Evolutionary conservation across 768 basidiomycete species (phyloP).

Genomic region (Hygrocybe punicea): DNA sequence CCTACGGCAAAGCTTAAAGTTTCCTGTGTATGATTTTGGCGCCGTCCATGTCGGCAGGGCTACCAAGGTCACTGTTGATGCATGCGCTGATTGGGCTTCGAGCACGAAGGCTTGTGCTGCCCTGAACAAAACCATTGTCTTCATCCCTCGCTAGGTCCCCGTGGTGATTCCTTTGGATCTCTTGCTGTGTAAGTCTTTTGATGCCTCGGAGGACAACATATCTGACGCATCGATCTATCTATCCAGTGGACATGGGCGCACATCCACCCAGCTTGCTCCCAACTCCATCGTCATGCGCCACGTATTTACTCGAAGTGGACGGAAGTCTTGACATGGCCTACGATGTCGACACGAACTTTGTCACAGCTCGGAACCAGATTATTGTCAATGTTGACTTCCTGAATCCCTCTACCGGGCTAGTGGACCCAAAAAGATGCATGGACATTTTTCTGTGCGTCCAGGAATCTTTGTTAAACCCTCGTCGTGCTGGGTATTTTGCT

Average conservation of each 20-base stretch:
- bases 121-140: slow-evolving; percentile 81
- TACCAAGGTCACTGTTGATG: slow-evolving; percentile 84
- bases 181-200: slow-evolving; percentile 65
- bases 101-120: slow-evolving; percentile 73
- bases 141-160: slow-evolving; percentile 89
- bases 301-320: slow-evolving; percentile 92
- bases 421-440: slow-evolving; percentile 91
- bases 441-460: slow-evolving; percentile 92
- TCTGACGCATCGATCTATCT: not conserved
- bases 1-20: slow-evolving; percentile 64
- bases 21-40: slow-evolving; percentile 89
- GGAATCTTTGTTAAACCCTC: slow-evolving; percentile 72
- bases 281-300: slow-evolving; percentile 73
- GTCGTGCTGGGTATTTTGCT: slow-evolving; percentile 86
- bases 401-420: slow-evolving; percentile 56
- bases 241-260: slow-evolving; percentile 81
- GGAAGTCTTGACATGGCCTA: slow-evolving; percentile 90
- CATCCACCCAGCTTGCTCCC: slow-evolving; percentile 63
- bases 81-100: slow-evolving; percentile 71
- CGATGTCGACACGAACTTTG: slow-evolving; percentile 77
- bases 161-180: slow-evolving; percentile 86
- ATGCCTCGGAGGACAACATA: not conserved
- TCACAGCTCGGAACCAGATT: slow-evolving; percentile 91
- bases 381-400: slow-evolving; percentile 84
- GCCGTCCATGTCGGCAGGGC: slow-evolving; percentile 95